These are phyloP conservation scores for Tolypocladium endophyticum DNA, from an alignment of 2,329 filamentous ascomycete genomes.

Conservation along the genomic window DNA sequence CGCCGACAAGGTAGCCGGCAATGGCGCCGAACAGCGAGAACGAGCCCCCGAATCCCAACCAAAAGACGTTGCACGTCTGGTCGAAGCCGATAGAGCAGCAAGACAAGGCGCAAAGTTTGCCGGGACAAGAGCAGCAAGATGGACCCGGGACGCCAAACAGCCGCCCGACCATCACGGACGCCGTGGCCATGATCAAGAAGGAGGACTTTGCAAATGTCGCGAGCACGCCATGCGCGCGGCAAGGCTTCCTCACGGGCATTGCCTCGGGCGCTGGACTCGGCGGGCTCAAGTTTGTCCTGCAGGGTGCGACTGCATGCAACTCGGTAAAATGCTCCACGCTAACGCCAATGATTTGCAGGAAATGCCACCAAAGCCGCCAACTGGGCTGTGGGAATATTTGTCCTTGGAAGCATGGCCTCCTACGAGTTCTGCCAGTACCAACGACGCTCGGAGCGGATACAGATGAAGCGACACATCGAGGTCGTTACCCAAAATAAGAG, in stretches of 20 bases:
- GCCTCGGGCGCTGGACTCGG: slow-evolving; percentile 67
- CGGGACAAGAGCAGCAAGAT: slow-evolving; percentile 3
- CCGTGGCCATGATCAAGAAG: slow-evolving; percentile 53
- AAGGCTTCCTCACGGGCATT: slow-evolving; percentile 76
- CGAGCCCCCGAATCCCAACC: slow-evolving; percentile 11
- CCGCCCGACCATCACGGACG: slow-evolving; percentile 41
- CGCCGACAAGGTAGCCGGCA: slow-evolving; percentile 18
- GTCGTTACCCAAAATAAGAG: slow-evolving; percentile 41
- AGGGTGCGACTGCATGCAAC: slow-evolving; percentile 45
- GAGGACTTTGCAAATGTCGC: slow-evolving; percentile 64
- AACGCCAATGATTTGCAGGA: slow-evolving; percentile 10
- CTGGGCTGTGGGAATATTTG: slow-evolving; percentile 75
- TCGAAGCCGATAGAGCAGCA: slow-evolving; percentile 20
- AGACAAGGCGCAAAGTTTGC: slow-evolving; percentile 8
- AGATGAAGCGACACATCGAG: slow-evolving; percentile 79
- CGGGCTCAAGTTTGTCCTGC: slow-evolving; percentile 60
- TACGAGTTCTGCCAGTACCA: slow-evolving; percentile 79
- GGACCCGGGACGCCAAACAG: slow-evolving; percentile 9
- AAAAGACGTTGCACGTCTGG: slow-evolving; percentile 26
- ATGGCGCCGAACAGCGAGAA: slow-evolving; percentile 21
- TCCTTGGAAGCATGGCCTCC: slow-evolving; percentile 55
- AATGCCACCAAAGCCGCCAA: slow-evolving; percentile 50
- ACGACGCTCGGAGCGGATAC: slow-evolving; percentile 62
- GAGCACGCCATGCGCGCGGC: slow-evolving; percentile 72
- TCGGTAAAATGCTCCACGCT: neutral